Evolutionary conservation across 768 basidiomycete genomes (phyloP).

Genomic region (Mycena indigotica): DNA sequence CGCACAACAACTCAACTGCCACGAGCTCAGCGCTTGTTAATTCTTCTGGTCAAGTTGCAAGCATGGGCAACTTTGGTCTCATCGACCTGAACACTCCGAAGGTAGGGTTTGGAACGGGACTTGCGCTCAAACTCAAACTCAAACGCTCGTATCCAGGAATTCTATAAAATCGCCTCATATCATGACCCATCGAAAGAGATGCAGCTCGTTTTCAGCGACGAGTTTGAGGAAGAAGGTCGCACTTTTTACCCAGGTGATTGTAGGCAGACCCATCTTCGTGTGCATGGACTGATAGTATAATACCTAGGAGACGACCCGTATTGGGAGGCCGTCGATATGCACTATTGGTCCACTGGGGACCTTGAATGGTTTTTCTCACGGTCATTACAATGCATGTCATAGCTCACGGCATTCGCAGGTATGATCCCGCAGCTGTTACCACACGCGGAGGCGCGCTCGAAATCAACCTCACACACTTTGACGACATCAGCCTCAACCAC

Average conservation of each 20-base stretch:
- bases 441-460: constrained; percentile 74
- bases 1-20: neutral
- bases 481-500: constrained; percentile 46
- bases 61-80: constrained; percentile 63
- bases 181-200: constrained; percentile 51
- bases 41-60: constrained; percentile 48
- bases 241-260: constrained; percentile 68
- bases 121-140: neutral
- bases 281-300: constrained; percentile 74
- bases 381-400: constrained; percentile 1
- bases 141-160: constrained; percentile 26
- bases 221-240: constrained; percentile 79
- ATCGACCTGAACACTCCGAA: constrained; percentile 51
- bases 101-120: neutral
- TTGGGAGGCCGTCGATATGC: constrained; percentile 81
- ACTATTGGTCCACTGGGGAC: constrained; percentile 61
- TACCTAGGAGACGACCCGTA: no score
- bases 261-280: neutral
- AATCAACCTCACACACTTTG: constrained; percentile 69
- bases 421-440: constrained; percentile 75
- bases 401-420: constrained; percentile 64
- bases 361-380: constrained; percentile 28
- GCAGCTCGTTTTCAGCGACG: constrained; percentile 76
- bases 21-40: neutral
- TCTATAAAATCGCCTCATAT: constrained; percentile 55